Percentiles rank a stretch among this genome's conserved stretches.
These are phyloP conservation scores for Cajanus cajan DNA, from an alignment of 306 rosid species.

Conservation along the genomic window DNA sequence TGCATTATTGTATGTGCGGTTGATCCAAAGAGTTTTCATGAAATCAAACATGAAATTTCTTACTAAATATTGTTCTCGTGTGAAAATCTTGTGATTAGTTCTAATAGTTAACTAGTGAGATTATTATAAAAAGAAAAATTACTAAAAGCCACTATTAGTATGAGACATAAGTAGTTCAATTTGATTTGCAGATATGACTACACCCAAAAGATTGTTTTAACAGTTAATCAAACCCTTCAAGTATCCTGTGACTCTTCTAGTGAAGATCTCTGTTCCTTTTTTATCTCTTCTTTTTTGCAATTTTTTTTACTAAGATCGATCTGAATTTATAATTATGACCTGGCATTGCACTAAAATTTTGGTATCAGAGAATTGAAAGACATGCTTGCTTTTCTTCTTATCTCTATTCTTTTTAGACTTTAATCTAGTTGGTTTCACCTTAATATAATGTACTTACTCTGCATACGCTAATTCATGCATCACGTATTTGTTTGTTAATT, in stretches of 20 bases:
- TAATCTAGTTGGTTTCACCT: neutral
- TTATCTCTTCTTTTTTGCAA: too few species aligned
- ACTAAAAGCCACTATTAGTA: neutral
- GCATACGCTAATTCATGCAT: neutral
- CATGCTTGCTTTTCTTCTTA: neutral
- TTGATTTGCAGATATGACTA: neutral
- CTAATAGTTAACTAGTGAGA: neutral
- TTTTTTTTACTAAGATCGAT: neutral
- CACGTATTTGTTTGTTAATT: slow-evolving; percentile 4
- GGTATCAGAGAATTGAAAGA: neutral
- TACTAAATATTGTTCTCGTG: too few species aligned
- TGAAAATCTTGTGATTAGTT: too few species aligned
- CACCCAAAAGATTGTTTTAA: neutral
- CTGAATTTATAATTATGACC: neutral
- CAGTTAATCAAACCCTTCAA: neutral
- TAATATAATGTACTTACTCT: neutral
- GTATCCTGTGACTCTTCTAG: too few species aligned
- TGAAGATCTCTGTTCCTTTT: neutral
- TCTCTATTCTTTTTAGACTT: neutral
- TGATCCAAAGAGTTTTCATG: too few species aligned
- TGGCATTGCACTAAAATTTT: neutral
- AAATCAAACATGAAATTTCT: too few species aligned
- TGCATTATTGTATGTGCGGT: too few species aligned
- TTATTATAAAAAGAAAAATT: neutral
- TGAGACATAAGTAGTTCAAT: neutral